Evolutionary conservation across 2,329 filamentous ascomycete species (phyloP).

Genomic region (Cladosporium sp.): DNA sequence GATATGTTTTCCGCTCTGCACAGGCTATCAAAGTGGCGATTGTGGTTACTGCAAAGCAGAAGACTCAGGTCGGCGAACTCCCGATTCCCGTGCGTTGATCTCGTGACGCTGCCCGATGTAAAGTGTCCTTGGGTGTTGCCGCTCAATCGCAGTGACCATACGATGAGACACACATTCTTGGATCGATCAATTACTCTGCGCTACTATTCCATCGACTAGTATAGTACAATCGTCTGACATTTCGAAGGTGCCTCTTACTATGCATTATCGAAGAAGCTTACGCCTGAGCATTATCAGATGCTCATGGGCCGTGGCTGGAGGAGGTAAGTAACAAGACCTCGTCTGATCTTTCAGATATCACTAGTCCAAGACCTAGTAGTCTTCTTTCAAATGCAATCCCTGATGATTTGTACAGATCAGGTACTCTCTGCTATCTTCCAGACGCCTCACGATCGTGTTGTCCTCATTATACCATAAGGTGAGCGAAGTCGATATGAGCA

Average conservation of each 20-base stretch:
- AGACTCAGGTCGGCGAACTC: slow-evolving; percentile 48
- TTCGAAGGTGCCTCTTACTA: slow-evolving; percentile 70
- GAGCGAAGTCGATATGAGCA: slow-evolving; percentile 13
- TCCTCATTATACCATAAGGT: slow-evolving; percentile 80
- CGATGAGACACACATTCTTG: not conserved
- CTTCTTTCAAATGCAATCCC: not conserved
- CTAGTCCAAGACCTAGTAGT: not conserved
- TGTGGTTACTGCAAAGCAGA: slow-evolving; percentile 54
- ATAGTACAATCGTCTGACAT: slow-evolving; percentile 11
- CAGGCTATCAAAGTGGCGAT: slow-evolving; percentile 51
- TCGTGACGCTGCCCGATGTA: slow-evolving; percentile 12
- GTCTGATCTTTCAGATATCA: not conserved
- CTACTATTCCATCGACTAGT: not conserved
- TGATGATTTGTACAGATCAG: slow-evolving; percentile 41
- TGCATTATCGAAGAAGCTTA: slow-evolving; percentile 61
- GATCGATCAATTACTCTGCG: not conserved
- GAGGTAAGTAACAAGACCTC: slow-evolving; percentile 52
- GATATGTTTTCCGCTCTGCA: not conserved
- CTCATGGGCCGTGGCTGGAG: slow-evolving; percentile 77
- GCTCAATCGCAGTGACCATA: not conserved
- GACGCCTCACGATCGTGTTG: slow-evolving; percentile 82
- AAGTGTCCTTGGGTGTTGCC: not conserved
- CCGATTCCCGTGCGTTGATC: slow-evolving; percentile 50
- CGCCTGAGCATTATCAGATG: slow-evolving; percentile 66
- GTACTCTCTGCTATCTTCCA: slow-evolving; percentile 71